phyloP scores from a whole-genome alignment of 768 basidiomycete genomes.

The Baorangia bicolor region DNA sequence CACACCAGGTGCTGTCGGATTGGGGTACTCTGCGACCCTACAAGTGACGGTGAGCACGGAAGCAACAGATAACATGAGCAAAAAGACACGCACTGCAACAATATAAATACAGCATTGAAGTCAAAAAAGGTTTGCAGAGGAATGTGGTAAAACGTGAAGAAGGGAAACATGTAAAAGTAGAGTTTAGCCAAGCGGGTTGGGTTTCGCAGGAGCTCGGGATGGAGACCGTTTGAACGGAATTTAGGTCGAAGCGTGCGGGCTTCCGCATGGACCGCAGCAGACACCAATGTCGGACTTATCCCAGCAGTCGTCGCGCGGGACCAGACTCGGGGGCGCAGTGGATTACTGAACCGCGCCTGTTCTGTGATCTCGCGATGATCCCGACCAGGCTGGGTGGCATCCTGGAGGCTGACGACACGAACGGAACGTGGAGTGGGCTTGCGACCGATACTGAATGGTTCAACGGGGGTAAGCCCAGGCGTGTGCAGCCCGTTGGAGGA shows the following conservation, averaged over 20 bases:
- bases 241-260: conserved; percentile 51
- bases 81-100: conserved; percentile 67
- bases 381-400: conserved; percentile 41
- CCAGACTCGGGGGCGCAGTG: conserved; percentile 50
- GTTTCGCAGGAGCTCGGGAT: conserved; percentile 64
- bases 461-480: conserved; percentile 33
- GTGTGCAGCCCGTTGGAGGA: conserved; percentile 47
- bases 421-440: conserved; percentile 80
- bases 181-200: conserved; percentile 54
- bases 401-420: conserved; percentile 72
- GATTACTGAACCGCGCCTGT: conserved; percentile 45
- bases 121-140: conserved; percentile 84
- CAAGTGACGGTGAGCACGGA: conserved; percentile 9
- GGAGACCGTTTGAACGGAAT: conserved; percentile 66
- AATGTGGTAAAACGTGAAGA: conserved; percentile 69
- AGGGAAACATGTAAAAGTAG: conserved; percentile 69
- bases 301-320: conserved; percentile 53
- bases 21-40: conserved; percentile 76
- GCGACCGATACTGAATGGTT: conserved; percentile 50
- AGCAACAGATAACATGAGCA: background rate
- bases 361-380: conserved; percentile 51
- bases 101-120: conserved; percentile 82
- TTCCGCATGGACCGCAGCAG: conserved; percentile 34
- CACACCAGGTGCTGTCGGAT: conserved; percentile 64
- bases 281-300: conserved; percentile 43